These are phyloP conservation scores for Xylariaceae sp. DNA, from an alignment of 2,329 filamentous ascomycete genomes.

Conservation along the genomic window DNA sequence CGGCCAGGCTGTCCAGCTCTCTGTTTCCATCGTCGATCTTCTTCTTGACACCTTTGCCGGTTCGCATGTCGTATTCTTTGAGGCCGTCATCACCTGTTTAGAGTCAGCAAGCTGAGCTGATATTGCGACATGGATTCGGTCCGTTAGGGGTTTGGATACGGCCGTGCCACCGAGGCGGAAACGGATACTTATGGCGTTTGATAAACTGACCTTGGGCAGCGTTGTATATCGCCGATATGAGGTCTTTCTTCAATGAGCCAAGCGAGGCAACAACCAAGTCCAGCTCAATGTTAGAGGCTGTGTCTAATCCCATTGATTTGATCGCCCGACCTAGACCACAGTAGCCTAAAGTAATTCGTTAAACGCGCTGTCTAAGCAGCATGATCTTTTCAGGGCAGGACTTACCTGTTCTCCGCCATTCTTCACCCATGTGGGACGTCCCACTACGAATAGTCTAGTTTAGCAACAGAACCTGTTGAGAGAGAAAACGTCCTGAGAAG, in stretches of 20 bases:
- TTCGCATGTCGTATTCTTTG: conserved; percentile 42
- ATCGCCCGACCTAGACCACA: conserved; percentile 69
- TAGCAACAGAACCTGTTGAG: not conserved
- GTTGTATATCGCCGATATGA: conserved; percentile 56
- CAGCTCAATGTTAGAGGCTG: conserved; percentile 54
- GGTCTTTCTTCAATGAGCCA: conserved; percentile 66
- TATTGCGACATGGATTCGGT: too few species aligned
- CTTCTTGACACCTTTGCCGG: conserved; percentile 30
- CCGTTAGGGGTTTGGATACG: too few species aligned
- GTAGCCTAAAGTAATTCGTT: conserved; percentile 53
- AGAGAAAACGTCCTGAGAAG: not conserved
- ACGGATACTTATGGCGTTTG: too few species aligned
- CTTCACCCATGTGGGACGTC: conserved; percentile 49
- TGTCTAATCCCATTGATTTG: conserved; percentile 56
- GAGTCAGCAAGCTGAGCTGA: conserved; percentile 7
- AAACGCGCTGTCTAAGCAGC: conserved; percentile 2
- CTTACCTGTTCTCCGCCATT: conserved; percentile 41
- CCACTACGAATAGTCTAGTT: conserved; percentile 48
- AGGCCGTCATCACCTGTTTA: conserved; percentile 44
- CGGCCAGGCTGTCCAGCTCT: conserved; percentile 29
- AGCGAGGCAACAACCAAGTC: conserved; percentile 81
- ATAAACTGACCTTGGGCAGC: conserved; percentile 48
- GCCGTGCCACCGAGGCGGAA: too few species aligned
- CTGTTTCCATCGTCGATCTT: conserved; percentile 24
- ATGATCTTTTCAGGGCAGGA: conserved; percentile 1